A percentile compares a stretch with the other conserved stretches of the same genome.
phyloP scores from a whole-genome alignment of 768 basidiomycete species.

The Mrakia blollopis region DNA sequence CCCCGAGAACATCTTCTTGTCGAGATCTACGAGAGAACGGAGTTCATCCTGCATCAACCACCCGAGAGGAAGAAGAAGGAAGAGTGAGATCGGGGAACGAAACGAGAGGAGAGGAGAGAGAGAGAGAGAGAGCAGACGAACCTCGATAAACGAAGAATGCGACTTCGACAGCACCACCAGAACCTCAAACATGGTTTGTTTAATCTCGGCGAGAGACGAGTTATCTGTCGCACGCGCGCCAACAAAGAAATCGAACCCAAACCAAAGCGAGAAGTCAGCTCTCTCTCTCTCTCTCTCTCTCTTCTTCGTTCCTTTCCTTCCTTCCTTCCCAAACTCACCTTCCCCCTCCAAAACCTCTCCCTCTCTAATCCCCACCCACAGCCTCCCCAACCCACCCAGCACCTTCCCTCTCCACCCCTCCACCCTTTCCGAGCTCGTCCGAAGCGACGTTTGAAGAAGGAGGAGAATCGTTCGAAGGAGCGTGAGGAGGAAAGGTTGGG shows the following conservation, averaged over 20 bases:
- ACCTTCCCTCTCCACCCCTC: slow-evolving; percentile 24
- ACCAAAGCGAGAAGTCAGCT: neutral
- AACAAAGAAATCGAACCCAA: neutral
- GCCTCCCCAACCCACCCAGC: slow-evolving; percentile 12
- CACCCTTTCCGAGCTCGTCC: neutral
- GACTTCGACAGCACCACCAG: slow-evolving; percentile 6
- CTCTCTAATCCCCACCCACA: slow-evolving; percentile 28
- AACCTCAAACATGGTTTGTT: neutral
- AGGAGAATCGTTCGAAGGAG: neutral
- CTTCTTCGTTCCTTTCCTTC: neutral
- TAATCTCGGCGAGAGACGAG: neutral
- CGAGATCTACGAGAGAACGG: neutral
- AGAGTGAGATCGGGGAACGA: neutral
- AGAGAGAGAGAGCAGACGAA: neutral
- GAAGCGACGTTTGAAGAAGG: neutral
- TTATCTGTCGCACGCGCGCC: neutral
- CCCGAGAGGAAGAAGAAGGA: neutral
- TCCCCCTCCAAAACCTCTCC: slow-evolving; percentile 16
- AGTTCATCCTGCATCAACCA: neutral
- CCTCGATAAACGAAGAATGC: neutral
- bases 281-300: neutral
- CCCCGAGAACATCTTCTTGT: slow-evolving; percentile 7
- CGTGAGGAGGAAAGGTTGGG: slow-evolving; percentile 8
- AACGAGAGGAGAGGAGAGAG: neutral
- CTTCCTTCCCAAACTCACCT: neutral